Conservation (phyloP, 1,284 basidiomycete species). For the Cronartium quercuum region DNA sequence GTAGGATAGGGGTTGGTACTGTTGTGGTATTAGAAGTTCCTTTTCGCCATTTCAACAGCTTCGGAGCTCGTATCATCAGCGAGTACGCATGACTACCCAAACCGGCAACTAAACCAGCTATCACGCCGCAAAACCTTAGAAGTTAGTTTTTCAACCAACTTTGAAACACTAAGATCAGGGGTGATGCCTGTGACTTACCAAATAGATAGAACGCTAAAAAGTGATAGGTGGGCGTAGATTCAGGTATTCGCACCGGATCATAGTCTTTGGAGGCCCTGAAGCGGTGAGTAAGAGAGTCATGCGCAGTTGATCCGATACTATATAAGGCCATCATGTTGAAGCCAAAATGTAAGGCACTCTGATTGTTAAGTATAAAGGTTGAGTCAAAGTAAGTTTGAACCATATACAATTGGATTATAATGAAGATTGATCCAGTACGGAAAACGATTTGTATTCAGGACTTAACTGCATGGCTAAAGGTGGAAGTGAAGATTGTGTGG, state of each 20-base stretch:
- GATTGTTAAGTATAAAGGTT: not conserved
- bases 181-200: not conserved
- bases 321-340: slow-evolving; percentile 39
- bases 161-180: too few species aligned
- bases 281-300: slow-evolving; percentile 27
- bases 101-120: slow-evolving; percentile 25
- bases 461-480: slow-evolving; percentile 37
- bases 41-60: slow-evolving; percentile 27
- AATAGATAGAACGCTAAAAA: slow-evolving; percentile 37
- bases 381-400: not conserved
- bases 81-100: slow-evolving; percentile 35
- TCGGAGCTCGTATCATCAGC: slow-evolving; percentile 21
- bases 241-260: slow-evolving; percentile 29
- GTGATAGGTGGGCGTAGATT: slow-evolving; percentile 33
- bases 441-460: not conserved
- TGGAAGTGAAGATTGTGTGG: slow-evolving; percentile 27
- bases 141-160: too few species aligned
- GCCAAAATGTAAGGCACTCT: slow-evolving; percentile 32
- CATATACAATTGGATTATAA: not conserved
- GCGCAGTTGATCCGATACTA: slow-evolving; percentile 36
- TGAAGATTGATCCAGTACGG: not conserved
- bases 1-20: slow-evolving; percentile 27
- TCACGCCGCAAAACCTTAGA: too few species aligned
- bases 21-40: slow-evolving; percentile 2
- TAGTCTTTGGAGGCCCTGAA: slow-evolving; percentile 17